Evolutionary conservation across 1,284 basidiomycete genomes (phyloP), one percentile per base, ranked within the genome.

Genomic region (Cutaneotrichosporon dermatis): DNA sequence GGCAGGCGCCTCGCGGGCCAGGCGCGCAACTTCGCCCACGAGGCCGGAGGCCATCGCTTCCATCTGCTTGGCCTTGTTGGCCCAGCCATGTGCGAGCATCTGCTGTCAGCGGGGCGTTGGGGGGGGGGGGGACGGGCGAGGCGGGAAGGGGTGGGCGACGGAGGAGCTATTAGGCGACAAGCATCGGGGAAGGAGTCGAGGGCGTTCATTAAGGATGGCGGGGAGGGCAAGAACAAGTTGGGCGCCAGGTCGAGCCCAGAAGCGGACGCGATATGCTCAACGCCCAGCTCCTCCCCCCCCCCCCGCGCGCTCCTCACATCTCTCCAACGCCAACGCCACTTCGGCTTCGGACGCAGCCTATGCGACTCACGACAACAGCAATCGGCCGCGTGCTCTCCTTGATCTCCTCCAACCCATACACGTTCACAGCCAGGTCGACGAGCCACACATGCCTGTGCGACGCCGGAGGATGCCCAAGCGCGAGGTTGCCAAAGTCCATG

Each of bases 381-480:
- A 76, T 51, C 8, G 70, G 70, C 35, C 54, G 49, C 3, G 15
- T 46, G 51, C 66, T 68, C 3, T 39, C 58, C 50, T 64, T 56
- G 42, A 73, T 67, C 66, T 76, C 74, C 5, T 72, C 66, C 51
- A 76, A 54, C 2, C 74, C 74, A 55, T 70, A 73, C 5, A 76
- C 67, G 34, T 67, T 61, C 25, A 70, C 48, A 3, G 69, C 63
- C 9, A 76, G 61, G 1, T 72, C 74, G 39, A 69, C 71, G 39
- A 69, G 64, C 12, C 54, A 51, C 1, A 69, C 41, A 13, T 62
- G 53, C 13, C 34, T 39, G 37, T 55, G 43, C 9, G 56, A 58
- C 2, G 50, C 49, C 4, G 50, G 42, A 1, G 62, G 60, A 45
- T 69, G 61, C 3, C 64, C 67, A 4, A 71, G 59, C 0, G 57